These are phyloP conservation scores for Dioszegia crocea DNA, from an alignment of 768 basidiomycete genomes.

Conservation along the genomic window DNA sequence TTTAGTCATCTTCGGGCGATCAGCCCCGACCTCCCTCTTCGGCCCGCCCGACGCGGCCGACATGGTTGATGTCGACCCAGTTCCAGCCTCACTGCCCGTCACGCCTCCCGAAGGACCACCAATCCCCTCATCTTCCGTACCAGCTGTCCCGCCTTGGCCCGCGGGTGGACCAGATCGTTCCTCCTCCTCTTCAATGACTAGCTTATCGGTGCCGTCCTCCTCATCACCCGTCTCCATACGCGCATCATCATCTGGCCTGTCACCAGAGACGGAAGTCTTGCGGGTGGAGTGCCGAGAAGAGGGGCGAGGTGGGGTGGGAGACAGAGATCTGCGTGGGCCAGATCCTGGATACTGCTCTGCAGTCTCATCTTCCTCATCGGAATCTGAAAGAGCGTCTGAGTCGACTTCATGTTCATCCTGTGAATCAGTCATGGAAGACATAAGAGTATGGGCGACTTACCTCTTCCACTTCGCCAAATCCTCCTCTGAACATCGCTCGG, in stretches of 20 bases:
- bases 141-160: too few species aligned
- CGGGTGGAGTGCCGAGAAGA: not conserved
- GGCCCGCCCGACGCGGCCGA: not conserved
- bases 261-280: slow-evolving; percentile 16
- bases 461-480: slow-evolving; percentile 37
- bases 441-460: slow-evolving; percentile 5
- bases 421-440: too few species aligned
- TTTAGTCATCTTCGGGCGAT: not conserved
- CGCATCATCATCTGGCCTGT: slow-evolving; percentile 12
- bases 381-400: slow-evolving; percentile 34
- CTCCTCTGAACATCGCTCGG: slow-evolving; percentile 55
- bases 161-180: not conserved
- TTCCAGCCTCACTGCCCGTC: not conserved
- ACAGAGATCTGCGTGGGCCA: not conserved
- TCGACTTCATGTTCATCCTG: slow-evolving; percentile 35
- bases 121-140: too few species aligned
- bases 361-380: slow-evolving; percentile 45
- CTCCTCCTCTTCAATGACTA: not conserved
- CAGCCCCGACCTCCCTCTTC: slow-evolving; percentile 7
- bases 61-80: not conserved
- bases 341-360: slow-evolving; percentile 1
- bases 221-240: slow-evolving; percentile 16
- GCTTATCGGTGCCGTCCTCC: not conserved
- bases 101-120: not conserved
- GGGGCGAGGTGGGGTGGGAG: not conserved